Conservation (phyloP, 108 stramenopile species). For the Skeletonema marinoi region DNA sequence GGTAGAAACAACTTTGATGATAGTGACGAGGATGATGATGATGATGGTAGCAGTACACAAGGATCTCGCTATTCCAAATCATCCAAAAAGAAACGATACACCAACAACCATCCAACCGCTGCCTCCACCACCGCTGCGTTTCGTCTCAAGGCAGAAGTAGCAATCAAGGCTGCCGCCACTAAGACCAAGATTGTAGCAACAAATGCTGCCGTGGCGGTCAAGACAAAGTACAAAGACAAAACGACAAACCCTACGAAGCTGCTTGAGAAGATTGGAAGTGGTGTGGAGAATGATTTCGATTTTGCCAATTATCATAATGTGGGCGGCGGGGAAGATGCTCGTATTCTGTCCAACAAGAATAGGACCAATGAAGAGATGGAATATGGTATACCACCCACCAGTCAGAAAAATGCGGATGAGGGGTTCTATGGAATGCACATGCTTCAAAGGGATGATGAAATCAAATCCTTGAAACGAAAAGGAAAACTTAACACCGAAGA, state of each 20-base stretch:
- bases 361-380: constrained; percentile 20
- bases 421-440: constrained; percentile 23
- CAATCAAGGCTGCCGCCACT: constrained; percentile 6
- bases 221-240: constrained; percentile 5
- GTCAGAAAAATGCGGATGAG: neutral
- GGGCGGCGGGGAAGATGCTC: neutral
- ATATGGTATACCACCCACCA: constrained; percentile 12
- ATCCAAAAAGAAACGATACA: neutral
- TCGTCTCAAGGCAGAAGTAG: constrained; percentile 38
- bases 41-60: constrained; percentile 4
- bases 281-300: constrained; percentile 27
- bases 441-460: constrained; percentile 13
- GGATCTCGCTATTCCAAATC: constrained; percentile 1
- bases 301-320: constrained; percentile 10
- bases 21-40: neutral
- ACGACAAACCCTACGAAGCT: neutral
- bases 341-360: constrained; percentile 1
- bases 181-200: constrained; percentile 2
- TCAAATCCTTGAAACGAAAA: constrained; percentile 14
- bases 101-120: constrained; percentile 17
- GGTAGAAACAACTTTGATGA: neutral
- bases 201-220: constrained; percentile 13
- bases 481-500: constrained; percentile 7
- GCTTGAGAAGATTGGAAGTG: neutral
- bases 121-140: constrained; percentile 40